These are phyloP conservation scores for Annulohypoxylon moriforme DNA, from an alignment of 495 filamentous ascomycete species.

Conservation along the genomic window DNA sequence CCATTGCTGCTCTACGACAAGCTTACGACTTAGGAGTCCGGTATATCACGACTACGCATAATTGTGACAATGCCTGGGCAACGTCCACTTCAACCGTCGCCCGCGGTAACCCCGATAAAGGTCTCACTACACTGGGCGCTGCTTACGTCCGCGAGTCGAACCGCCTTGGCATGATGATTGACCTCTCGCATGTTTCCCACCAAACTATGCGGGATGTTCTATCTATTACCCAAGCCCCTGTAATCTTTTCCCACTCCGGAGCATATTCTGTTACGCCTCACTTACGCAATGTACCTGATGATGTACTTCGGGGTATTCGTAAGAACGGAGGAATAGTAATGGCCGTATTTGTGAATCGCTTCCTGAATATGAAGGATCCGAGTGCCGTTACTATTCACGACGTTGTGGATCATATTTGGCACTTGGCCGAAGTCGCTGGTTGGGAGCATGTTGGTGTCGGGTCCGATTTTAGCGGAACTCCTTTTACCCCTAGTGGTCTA, in stretches of 20 bases:
- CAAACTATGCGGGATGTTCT: slow-evolving; percentile 68
- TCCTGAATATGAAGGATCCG: slow-evolving; percentile 65
- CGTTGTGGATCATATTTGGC: slow-evolving; percentile 71
- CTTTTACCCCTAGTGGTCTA: slow-evolving; percentile 59
- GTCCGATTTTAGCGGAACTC: slow-evolving; percentile 73
- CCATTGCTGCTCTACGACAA: slow-evolving; percentile 47
- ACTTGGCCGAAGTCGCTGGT: slow-evolving; percentile 66
- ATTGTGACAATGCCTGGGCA: slow-evolving; percentile 54
- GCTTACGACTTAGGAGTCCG: slow-evolving; percentile 48
- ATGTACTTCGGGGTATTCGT: slow-evolving; percentile 62
- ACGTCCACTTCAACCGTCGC: slow-evolving; percentile 63
- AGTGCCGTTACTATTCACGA: slow-evolving; percentile 68
- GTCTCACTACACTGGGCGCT: slow-evolving; percentile 32
- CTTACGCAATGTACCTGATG: slow-evolving; percentile 69
- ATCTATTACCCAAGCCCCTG: slow-evolving; percentile 59
- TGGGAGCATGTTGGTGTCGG: slow-evolving; percentile 72
- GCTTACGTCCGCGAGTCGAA: slow-evolving; percentile 62
- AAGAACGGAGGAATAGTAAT: slow-evolving; percentile 66
- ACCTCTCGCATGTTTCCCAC: slow-evolving; percentile 65
- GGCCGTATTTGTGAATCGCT: slow-evolving; percentile 70
- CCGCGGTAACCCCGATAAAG: slow-evolving; percentile 26
- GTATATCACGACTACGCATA: slow-evolving; percentile 52
- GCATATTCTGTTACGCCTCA: slow-evolving; percentile 65
- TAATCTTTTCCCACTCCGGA: slow-evolving; percentile 69
- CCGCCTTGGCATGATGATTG: slow-evolving; percentile 59